These are phyloP conservation scores for Sextonia rubra DNA, from an alignment of 164 flowering plant genomes.

Conservation along the genomic window DNA sequence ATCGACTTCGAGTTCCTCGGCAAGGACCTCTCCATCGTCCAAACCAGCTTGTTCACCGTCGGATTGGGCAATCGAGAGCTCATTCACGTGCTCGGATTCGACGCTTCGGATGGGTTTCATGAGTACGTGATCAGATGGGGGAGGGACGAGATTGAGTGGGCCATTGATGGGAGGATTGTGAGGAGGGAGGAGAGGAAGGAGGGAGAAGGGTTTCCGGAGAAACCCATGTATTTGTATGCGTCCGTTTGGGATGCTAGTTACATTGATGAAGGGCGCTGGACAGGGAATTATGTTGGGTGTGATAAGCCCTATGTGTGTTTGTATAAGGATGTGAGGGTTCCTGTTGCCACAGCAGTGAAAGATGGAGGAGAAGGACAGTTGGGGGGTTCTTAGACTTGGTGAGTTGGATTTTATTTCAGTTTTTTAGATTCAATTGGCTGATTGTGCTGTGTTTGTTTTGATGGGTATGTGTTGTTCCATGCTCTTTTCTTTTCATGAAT, in stretches of 20 bases:
- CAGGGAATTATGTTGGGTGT: constrained; percentile 35
- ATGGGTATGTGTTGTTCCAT: background rate
- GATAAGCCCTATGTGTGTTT: constrained; percentile 47
- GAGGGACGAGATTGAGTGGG: constrained; percentile 40
- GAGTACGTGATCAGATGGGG: constrained; percentile 48
- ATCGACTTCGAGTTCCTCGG: constrained; percentile 64
- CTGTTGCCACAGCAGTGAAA: constrained; percentile 18
- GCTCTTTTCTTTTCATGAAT: background rate
- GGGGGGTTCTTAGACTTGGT: constrained; percentile 4
- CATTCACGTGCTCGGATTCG: constrained; percentile 47
- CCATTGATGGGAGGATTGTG: constrained; percentile 41
- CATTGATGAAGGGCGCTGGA: constrained; percentile 50
- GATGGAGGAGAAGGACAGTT: constrained; percentile 8
- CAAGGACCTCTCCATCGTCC: constrained; percentile 42
- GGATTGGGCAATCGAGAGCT: constrained; percentile 41
- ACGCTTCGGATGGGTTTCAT: constrained; percentile 48
- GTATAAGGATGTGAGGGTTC: constrained; percentile 39
- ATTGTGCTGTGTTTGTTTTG: background rate
- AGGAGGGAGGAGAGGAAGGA: constrained; percentile 37
- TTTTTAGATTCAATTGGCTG: background rate
- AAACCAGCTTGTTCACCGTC: constrained; percentile 39
- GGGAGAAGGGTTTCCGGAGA: constrained; percentile 38
- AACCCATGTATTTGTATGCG: constrained; percentile 52
- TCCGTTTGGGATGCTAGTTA: constrained; percentile 61
- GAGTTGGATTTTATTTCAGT: constrained; percentile 4